Conservation (phyloP, 2,329 filamentous ascomycete species). For the Pseudopyrenochaeta lycopersici region DNA sequence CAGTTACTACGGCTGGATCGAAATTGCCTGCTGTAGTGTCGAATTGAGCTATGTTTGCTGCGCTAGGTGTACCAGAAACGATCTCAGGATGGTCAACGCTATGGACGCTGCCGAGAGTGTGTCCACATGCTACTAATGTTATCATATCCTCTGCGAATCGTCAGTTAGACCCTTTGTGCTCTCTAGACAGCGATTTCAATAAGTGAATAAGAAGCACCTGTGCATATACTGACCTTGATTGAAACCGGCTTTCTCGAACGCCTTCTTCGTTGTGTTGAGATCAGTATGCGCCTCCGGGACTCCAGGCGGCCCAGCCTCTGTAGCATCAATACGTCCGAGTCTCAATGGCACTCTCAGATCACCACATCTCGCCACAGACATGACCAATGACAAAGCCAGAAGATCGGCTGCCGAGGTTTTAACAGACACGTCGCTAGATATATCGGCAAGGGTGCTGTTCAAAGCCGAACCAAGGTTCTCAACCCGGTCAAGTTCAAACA, state of each 20-base stretch:
- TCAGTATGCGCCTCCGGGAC: conserved; percentile 45
- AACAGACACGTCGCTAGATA: conserved; percentile 34
- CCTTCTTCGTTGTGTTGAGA: conserved; percentile 35
- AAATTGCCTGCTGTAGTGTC: conserved; percentile 33
- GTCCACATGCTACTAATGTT: conserved; percentile 46
- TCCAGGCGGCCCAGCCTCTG: conserved; percentile 34
- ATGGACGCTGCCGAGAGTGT: conserved; percentile 48
- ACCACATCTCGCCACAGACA: conserved; percentile 40
- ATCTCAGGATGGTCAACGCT: conserved; percentile 41
- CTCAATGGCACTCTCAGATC: conserved; percentile 39
- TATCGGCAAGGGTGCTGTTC: conserved; percentile 43
- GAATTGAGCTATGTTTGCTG: conserved; percentile 32
- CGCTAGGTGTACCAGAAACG: conserved; percentile 28
- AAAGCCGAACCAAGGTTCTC: conserved; percentile 44
- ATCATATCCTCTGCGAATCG: conserved; percentile 27
- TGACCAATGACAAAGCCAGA: conserved; percentile 41
- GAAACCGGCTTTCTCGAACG: conserved; percentile 44
- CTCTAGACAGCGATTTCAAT: not conserved
- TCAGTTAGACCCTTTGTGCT: not conserved
- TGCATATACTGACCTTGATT: conserved; percentile 27
- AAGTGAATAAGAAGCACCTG: not conserved
- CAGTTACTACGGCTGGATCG: conserved; percentile 41
- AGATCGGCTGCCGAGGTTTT: conserved; percentile 39
- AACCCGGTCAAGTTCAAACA: conserved; percentile 38
- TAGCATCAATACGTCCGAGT: conserved; percentile 46